These are phyloP conservation scores for Conticribra guillardii DNA, from an alignment of 108 stramenopile genomes.

Conservation along the genomic window DNA sequence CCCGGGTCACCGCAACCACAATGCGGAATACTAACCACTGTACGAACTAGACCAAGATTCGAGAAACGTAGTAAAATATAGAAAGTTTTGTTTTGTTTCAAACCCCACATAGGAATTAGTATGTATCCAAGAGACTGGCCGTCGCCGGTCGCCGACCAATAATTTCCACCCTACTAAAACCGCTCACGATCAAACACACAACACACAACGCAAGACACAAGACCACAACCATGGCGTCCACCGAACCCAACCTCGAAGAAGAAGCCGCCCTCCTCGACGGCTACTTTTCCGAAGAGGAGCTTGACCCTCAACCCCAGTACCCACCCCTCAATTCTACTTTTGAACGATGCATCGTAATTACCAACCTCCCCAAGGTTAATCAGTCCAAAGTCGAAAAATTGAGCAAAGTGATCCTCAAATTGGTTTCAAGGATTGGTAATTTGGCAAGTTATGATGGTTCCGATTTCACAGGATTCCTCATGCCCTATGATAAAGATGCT, in stretches of 20 bases:
- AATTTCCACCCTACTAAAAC: too few relatives aligned
- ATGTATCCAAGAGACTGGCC: background rate
- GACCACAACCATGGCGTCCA: slow-evolving; percentile 3
- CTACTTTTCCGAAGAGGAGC: slow-evolving; percentile 82
- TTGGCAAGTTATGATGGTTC: slow-evolving; percentile 55
- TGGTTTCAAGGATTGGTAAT: slow-evolving; percentile 71
- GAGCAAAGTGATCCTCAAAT: slow-evolving; percentile 73
- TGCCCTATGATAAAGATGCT: slow-evolving; percentile 69
- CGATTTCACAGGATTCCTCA: slow-evolving; percentile 47
- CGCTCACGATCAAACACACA: background rate
- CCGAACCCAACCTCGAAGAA: slow-evolving; percentile 22
- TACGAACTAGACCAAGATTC: slow-evolving; percentile 23
- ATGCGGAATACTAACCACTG: slow-evolving; percentile 42
- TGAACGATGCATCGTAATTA: slow-evolving; percentile 76
- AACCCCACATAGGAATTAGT: background rate
- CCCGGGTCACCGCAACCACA: slow-evolving; percentile 57
- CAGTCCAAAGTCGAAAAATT: slow-evolving; percentile 82
- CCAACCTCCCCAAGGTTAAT: slow-evolving; percentile 84
- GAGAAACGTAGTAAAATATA: background rate
- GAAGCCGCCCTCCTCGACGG: slow-evolving; percentile 84
- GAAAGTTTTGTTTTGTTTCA: background rate
- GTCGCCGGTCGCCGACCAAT: too few relatives aligned
- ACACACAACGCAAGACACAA: background rate
- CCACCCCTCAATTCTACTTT: slow-evolving; percentile 73
- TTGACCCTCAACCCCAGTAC: slow-evolving; percentile 76